A percentile compares a stretch with the other conserved stretches of the same genome.
phyloP scores from a whole-genome alignment of 2,329 filamentous ascomycete genomes.

The Fusarium papillatum region DNA sequence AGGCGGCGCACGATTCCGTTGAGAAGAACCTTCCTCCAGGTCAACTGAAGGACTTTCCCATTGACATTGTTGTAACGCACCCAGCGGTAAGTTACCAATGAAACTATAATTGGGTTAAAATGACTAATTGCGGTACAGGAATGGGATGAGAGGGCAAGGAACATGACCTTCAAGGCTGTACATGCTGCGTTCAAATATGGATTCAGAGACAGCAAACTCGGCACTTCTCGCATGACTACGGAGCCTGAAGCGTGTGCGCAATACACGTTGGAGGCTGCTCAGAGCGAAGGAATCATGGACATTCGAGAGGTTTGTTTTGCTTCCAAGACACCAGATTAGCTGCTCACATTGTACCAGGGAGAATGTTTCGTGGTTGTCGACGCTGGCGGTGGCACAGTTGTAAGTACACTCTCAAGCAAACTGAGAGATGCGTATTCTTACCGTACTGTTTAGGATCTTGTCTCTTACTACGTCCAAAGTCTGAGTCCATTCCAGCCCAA shows the following conservation, averaged over 20 bases:
- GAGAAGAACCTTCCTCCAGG: constrained; percentile 2
- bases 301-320: constrained; percentile 1
- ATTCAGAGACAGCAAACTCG: constrained; percentile 7
- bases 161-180: constrained; percentile 24
- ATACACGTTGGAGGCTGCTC: constrained; percentile 14
- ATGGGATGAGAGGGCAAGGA: constrained; percentile 26
- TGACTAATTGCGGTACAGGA: background rate
- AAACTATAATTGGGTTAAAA: fast-evolving
- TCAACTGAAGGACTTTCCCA: constrained; percentile 10
- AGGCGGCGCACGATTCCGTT: constrained; percentile 8
- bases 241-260: constrained; percentile 31
- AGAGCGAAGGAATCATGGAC: background rate
- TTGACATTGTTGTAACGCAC: constrained; percentile 28
- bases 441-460: constrained; percentile 12
- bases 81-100: constrained; percentile 7
- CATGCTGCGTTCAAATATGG: constrained; percentile 15
- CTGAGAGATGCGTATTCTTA: background rate
- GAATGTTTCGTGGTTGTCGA: constrained; percentile 30
- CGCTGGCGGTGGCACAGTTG: constrained; percentile 30
- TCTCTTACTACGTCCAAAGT: constrained; percentile 18
- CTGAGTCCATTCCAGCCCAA: constrained; percentile 1
- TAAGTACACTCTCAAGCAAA: background rate
- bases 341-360: background rate
- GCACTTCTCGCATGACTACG: constrained; percentile 9
- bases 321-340: fast-evolving